Conservation (phyloP, 257 asterid species). For the Mitragyna speciosa region DNA sequence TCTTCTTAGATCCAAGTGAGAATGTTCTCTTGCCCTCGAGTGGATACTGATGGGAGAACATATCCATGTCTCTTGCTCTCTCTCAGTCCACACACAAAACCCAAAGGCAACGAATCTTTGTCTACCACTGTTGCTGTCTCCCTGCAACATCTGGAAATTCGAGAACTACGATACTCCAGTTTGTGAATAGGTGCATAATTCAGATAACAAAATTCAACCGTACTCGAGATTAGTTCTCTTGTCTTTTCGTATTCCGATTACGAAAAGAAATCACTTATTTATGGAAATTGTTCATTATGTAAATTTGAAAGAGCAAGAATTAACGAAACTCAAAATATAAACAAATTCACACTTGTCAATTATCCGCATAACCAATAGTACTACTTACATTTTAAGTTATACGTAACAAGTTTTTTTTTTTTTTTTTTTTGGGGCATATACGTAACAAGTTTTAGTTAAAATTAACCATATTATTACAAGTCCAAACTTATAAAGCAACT, state of each 20-base stretch:
- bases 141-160: background rate
- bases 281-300: background rate
- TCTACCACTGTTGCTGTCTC: background rate
- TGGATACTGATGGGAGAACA: background rate
- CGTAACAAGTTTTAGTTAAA: background rate
- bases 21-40: background rate
- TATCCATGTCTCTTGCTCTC: background rate
- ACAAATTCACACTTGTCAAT: background rate
- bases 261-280: too few species aligned
- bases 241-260: too few species aligned
- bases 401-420: background rate
- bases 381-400: background rate
- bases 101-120: constrained; percentile 4
- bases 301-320: background rate
- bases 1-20: constrained; percentile 5
- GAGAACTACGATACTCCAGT: background rate
- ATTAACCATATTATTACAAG: constrained; percentile 5
- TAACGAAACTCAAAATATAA: too few species aligned
- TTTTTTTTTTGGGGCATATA: too few species aligned
- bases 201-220: background rate
- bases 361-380: background rate
- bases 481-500: constrained; percentile 5
- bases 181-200: too few species aligned
- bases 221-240: background rate
- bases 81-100: background rate